phyloP scores from a whole-genome alignment of 1,284 basidiomycete species.

The Papiliotrema fonsecae region DNA sequence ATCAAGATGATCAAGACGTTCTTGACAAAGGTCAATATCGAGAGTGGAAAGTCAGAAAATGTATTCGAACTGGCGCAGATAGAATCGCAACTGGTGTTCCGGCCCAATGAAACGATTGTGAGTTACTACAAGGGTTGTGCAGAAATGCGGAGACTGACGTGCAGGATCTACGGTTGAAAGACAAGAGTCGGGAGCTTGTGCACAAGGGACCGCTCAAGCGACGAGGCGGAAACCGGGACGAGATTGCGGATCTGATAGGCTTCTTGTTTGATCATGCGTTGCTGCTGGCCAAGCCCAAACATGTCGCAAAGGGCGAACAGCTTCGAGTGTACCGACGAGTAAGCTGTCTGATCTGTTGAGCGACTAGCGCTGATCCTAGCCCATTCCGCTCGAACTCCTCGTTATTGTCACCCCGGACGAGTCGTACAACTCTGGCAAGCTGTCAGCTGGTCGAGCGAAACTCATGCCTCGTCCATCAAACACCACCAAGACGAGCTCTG shows the following conservation, averaged over 20 bases:
- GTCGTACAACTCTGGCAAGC: slow-evolving; percentile 44
- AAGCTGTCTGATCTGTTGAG: slow-evolving; percentile 37
- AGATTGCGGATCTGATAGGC: slow-evolving; percentile 82
- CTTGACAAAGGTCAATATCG: slow-evolving; percentile 81
- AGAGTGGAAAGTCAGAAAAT: slow-evolving; percentile 88
- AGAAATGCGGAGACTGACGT: slow-evolving; percentile 1
- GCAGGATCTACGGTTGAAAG: slow-evolving; percentile 77
- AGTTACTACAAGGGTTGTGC: slow-evolving; percentile 33
- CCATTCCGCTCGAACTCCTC: slow-evolving; percentile 92
- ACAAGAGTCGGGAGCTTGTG: slow-evolving; percentile 84
- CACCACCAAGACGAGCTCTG: slow-evolving; percentile 16
- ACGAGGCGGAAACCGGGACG: slow-evolving; percentile 68
- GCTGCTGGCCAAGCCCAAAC: slow-evolving; percentile 88
- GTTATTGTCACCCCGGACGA: slow-evolving; percentile 80
- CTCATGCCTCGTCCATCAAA: slow-evolving; percentile 51
- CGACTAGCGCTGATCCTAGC: slow-evolving; percentile 52
- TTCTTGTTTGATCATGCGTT: slow-evolving; percentile 97
- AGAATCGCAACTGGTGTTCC: slow-evolving; percentile 80
- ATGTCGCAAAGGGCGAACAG: slow-evolving; percentile 80
- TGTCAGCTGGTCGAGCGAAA: slow-evolving; percentile 46
- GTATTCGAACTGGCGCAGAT: slow-evolving; percentile 86
- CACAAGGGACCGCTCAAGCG: slow-evolving; percentile 93
- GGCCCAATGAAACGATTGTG: slow-evolving; percentile 77
- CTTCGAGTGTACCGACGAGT: slow-evolving; percentile 91
- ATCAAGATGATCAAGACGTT: slow-evolving; percentile 78